Base-by-base conservation (phyloP, 805 yeast genomes). In the Candida chilensis region DNA sequence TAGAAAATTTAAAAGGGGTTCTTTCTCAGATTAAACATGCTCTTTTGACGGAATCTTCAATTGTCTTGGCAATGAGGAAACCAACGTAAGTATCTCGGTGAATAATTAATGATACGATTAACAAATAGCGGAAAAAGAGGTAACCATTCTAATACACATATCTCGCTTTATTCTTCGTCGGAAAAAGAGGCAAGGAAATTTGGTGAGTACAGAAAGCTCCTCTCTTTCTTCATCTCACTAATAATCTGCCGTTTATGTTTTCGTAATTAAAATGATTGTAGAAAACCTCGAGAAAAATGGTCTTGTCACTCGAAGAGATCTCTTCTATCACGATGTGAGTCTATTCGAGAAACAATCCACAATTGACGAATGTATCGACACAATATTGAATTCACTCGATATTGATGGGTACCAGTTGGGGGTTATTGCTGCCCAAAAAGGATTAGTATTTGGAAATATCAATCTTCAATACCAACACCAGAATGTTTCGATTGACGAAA, bases 251-350 rank as follows among this genome's bases (percentile, higher is more conserved):
- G 25, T 22, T 13, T 35, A 37, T 20, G 11, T 35, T 13, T 28
- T 24, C 20, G 17, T 35, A 9, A 24, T 37, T 4, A 27, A 27
- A 9, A 25, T 35, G 4, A 15, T 35, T 3, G 16, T 13, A 11
- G 33, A 30, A n/a, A 30, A 27, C 5, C 14, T 37, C 20, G 17
- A 20, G 16, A 13, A 9, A 4, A 29, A 27, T 6, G 25, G 21
- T n/a, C 21, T 39, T 2, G 55, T 67, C 1, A 63, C 83, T 1
- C 60, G 60, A 31, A 52, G 87, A 37, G 84, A 78, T 38, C 34
- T 78, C 0, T 78, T 58, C 50, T 78, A 78, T 46, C 59, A 58
- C 29, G 76, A 77, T 41, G 80, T 74, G 2, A 51, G 50, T 12
- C 40, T 77, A 13, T 79, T 74, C 45, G 37, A 45, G 13, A 44